Conservation (phyloP, 495 filamentous ascomycete species). For the Rostrohypoxylon terebratum region DNA sequence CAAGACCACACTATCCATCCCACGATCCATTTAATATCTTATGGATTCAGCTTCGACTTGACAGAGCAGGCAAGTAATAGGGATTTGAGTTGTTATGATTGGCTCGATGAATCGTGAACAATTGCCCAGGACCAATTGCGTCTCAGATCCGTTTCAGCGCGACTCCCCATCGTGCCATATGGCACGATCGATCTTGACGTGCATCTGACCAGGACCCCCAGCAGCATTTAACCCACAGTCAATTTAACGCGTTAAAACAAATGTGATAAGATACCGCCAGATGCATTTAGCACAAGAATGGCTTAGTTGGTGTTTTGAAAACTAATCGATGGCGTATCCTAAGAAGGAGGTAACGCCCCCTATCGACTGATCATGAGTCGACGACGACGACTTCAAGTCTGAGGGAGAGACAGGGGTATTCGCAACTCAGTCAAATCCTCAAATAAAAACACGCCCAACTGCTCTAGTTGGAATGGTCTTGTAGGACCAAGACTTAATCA, state of each 20-base stretch:
- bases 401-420: conserved; percentile 17
- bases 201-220: conserved; percentile 8
- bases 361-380: conserved; percentile 43
- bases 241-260: not conserved
- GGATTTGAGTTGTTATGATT: not conserved
- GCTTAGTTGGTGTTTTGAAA: conserved; percentile 39
- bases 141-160: conserved; percentile 33
- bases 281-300: conserved; percentile 3
- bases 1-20: not conserved
- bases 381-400: conserved; percentile 27
- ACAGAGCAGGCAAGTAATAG: not conserved
- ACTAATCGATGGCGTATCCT: conserved; percentile 26
- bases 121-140: conserved; percentile 18
- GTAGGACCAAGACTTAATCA: not conserved
- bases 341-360: conserved; percentile 18
- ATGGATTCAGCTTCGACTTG: not conserved
- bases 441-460: conserved; percentile 1
- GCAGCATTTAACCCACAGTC: not conserved
- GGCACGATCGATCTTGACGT: conserved; percentile 29
- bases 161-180: conserved; percentile 30
- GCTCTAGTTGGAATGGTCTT: not conserved
- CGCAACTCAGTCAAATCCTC: not conserved
- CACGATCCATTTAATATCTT: not conserved
- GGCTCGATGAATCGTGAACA: not conserved
- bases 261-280: not conserved